Base-by-base conservation (phyloP, 2,329 filamentous ascomycete species). In the Parascedosporium putredinis region DNA sequence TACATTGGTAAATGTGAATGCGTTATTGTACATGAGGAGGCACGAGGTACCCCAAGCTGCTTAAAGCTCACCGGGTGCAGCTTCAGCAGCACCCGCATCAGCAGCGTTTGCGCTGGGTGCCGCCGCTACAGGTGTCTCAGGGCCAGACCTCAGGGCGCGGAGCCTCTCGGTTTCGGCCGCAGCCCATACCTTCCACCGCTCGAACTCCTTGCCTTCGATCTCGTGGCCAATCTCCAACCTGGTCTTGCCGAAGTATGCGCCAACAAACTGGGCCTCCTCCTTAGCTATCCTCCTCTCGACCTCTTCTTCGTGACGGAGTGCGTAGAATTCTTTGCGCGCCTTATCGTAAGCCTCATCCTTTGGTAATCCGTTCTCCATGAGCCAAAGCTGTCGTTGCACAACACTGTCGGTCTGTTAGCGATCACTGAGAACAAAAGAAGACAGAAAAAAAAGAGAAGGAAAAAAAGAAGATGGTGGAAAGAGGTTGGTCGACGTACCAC, bases 291-390 rank as follows among this genome's bases (percentile, higher is more conserved):
- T 82, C 57, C 79, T 76, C 68, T 91, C 82, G 45, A 95, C 78
- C 56, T 96, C 89, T 58, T 94, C 83, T 52, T 81, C 74, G 58
- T 95, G 84, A 52, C 93, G 84, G 55, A 91, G 68, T 43, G 76
- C 72, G 70, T 98, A 98, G 68, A 97, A 95, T 65, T 98, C 91
- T 56, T 83, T 84, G 52, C 93, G 86, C 6, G 86, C 89, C 50
- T 74, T 71, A 67, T 97, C 91, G 71, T 98, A 98, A 27, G 93
- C 89, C 56, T 78, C 66, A 36, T 75, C 72, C 62, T 78, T 78
- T 46, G 73, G 75, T 62, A 86, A 75, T 48, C 72, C 70, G 7
- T 73, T 59, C 55, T 79, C 79, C 71, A 95, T 86, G 53, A 97
- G 76, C 78, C 83, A 95, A 52, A 93, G 64, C 64, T 97, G 91